These are phyloP conservation scores for Xylaria arbuscula DNA, from an alignment of 2,329 filamentous ascomycete species.

Conservation along the genomic window DNA sequence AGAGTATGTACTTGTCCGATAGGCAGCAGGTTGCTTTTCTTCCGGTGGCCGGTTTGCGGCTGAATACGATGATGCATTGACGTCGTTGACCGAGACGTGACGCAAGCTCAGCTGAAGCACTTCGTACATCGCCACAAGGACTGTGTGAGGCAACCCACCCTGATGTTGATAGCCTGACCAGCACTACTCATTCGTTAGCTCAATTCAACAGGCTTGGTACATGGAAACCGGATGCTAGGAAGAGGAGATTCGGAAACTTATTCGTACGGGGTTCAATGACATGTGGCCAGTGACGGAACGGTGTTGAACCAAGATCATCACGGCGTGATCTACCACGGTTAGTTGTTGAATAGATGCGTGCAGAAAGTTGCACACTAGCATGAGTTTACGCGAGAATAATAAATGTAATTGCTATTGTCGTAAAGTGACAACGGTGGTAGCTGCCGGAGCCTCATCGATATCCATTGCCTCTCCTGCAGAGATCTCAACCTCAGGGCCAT, in stretches of 20 bases:
- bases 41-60: constrained; percentile 3
- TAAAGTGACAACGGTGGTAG: constrained; percentile 6
- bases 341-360: constrained; percentile 1
- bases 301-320: neutral
- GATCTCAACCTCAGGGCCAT: neutral
- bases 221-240: neutral
- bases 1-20: neutral
- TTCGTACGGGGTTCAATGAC: constrained; percentile 4
- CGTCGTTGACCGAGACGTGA: neutral
- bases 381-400: neutral
- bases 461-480: constrained; percentile 30
- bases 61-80: neutral
- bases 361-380: neutral
- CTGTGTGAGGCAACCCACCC: neutral
- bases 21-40: constrained; percentile 6
- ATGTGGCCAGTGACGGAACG: neutral
- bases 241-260: neutral
- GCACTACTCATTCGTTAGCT: constrained; percentile 8
- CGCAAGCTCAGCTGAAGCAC: neutral
- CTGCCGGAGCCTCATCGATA: constrained; percentile 20
- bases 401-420: neutral
- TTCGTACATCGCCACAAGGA: neutral
- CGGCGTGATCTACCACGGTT: neutral
- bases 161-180: neutral
- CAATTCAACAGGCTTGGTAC: neutral